These are phyloP conservation scores for Sclerotinia nivalis DNA, from an alignment of 2,329 filamentous ascomycete genomes.

Conservation along the genomic window DNA sequence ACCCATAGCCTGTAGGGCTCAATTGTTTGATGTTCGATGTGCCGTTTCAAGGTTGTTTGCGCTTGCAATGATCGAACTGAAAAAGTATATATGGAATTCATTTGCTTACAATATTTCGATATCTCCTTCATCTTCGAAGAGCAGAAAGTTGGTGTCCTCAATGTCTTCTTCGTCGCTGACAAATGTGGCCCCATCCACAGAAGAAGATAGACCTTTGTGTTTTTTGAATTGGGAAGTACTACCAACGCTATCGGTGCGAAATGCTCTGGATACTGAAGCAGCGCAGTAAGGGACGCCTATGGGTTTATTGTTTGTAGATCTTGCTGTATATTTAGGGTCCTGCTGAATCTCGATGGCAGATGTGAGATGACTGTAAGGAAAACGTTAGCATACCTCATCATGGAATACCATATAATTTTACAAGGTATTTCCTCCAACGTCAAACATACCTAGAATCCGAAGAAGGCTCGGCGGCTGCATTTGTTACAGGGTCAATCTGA, in stretches of 20 bases:
- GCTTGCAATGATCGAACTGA: neutral
- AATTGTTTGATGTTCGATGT: neutral
- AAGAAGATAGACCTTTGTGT: slow-evolving; percentile 18
- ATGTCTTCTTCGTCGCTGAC: slow-evolving; percentile 37
- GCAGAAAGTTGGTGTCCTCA: slow-evolving; percentile 45
- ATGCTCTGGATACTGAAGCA: slow-evolving; percentile 36
- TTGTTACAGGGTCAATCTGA: slow-evolving; percentile 20
- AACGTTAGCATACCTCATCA: neutral
- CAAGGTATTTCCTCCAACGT: neutral
- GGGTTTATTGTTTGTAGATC: slow-evolving; percentile 27
- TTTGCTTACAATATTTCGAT: slow-evolving; percentile 28
- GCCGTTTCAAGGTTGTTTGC: neutral
- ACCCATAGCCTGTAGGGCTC: too few species aligned
- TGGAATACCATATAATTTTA: neutral
- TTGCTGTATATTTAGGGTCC: slow-evolving; percentile 35
- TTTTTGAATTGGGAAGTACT: neutral
- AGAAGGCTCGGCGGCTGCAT: neutral
- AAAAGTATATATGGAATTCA: neutral
- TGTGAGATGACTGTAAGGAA: neutral
- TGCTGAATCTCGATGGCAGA: slow-evolving; percentile 27
- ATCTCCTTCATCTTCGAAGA: slow-evolving; percentile 41
- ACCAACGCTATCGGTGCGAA: slow-evolving; percentile 26
- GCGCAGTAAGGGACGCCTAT: slow-evolving; percentile 39
- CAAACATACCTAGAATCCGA: neutral
- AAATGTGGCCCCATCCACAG: neutral